Conservation (phyloP, 2,329 filamentous ascomycete species). For the Microsporum canis region DNA sequence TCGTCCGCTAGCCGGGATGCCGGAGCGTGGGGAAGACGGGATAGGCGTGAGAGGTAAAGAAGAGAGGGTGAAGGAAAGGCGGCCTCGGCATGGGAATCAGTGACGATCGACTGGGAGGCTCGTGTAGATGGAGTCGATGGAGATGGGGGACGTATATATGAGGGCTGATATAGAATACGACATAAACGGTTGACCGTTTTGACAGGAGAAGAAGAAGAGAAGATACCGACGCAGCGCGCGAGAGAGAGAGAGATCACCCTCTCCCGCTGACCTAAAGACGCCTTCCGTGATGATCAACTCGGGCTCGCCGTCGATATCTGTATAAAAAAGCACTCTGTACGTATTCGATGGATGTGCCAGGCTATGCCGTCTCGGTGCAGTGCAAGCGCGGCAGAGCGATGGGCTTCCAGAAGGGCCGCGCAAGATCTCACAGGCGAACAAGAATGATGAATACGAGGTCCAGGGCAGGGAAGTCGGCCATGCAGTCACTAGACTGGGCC, state of each 20-base stretch:
- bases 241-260: background rate
- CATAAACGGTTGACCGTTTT: too few species aligned
- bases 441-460: background rate
- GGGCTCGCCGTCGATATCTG: background rate
- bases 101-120: background rate
- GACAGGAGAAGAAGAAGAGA: background rate
- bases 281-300: background rate
- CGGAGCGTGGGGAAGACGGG: background rate
- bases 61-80: background rate
- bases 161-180: too few species aligned
- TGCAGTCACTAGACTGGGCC: background rate
- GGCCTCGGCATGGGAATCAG: background rate
- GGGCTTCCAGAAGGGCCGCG: background rate
- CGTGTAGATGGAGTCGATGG: background rate
- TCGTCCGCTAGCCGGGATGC: background rate
- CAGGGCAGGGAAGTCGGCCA: background rate
- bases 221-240: background rate
- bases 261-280: background rate
- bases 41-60: background rate
- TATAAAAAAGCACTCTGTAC: background rate
- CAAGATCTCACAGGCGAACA: background rate
- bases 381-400: background rate
- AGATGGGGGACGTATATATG: too few species aligned
- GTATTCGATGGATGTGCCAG: background rate
- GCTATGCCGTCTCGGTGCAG: background rate